Base-by-base conservation (phyloP, 495 filamentous ascomycete species). In the Paragyromitra xinjiangensis region DNA sequence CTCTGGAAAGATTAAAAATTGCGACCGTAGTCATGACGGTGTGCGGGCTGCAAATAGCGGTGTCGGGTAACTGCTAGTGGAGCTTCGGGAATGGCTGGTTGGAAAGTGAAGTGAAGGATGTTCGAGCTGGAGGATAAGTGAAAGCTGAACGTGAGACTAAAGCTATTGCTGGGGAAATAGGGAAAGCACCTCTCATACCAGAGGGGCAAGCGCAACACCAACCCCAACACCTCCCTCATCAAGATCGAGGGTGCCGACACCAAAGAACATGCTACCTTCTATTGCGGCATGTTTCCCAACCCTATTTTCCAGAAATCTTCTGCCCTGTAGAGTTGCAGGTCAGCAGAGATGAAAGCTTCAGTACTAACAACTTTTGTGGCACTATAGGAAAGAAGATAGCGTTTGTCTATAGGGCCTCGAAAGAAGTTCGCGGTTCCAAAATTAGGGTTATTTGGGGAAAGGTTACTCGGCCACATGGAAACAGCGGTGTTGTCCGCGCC, bases 371-470 rank as follows among this genome's bases (percentile, higher is more conserved):
- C 5, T 1, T 44, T 34, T 29, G 2, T 9, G 68, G 26, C 16
- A 94, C 94, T 87, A 87, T 92, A 66, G 95, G 95, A 88, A 98
- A 99, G 90, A 93, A 92, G 86, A 89, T 97, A 84, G 95, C 95
- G 82, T 98, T 93, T 85, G 94, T 99, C 85, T 98, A 98, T 88
- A 92, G 94, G 80, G 95, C 91, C 75, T 90, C 92, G 87, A 91
- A 89, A 86, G 94, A 97, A 88, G 88, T 94, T 81, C 93, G 93
- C 82, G 95, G 95, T 84, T 93, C 94, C 84, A 97, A 98, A 90
- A 94, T 98, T 85, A 88, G 80, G 55, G 94, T 98, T 77, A 98
- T 98, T 87, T 99, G 96, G 95, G 96, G 96, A 86, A 98, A 97
- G 89, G 90, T 98, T 83, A 97, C 94, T 83, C 89, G 93, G 83